Base-by-base conservation (phyloP, 176 grass and related monocot genomes). In the Thalia dealbata region DNA sequence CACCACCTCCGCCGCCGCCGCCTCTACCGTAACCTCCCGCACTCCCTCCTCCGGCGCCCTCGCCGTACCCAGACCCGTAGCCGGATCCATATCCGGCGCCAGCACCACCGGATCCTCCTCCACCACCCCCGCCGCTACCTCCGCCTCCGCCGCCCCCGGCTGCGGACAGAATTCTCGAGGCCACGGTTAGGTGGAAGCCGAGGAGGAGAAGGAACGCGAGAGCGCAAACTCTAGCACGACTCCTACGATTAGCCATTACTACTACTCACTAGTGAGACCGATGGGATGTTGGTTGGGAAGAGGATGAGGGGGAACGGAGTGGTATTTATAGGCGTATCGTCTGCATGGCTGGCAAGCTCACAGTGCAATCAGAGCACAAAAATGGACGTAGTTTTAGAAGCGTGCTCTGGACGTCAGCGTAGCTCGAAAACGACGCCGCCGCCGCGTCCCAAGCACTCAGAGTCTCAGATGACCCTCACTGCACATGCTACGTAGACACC, bases 151-250 rank as follows among this genome's bases (percentile, higher is more conserved):
- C 32, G 18, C 30, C 54, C 1, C 54, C 30, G 7, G 12, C 11
- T 58, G 54, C 72, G 21, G 54, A 9, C n/a, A 60, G 54, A 18
- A 32, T 61, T 74, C 72, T 74, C 23, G 35, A 21, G 7, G 72
- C 72, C 3, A 55, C 24, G 10, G 72, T 30, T 21, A 61, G 32
- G n/a, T 60, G 30, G 22, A 74, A 1, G 32, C 54, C 24, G 2
- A 74, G 54, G 11, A 74, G 55, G 10, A 32, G 54, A 11, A 45
- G 23, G 72, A 61, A 61, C 11, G 72, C 52, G 12, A 74, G 21
- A 16, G 72, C 55, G 11, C 28, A 61, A 61, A 74, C 18, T 55
- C 26, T 61, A 16, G 32, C 32, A 21, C 52, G 9, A 46, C 1
- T 44, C 24, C 54, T 41, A 24, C n/a, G n/a, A n/a, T 11, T 45